Evolutionary conservation across 2,329 filamentous ascomycete genomes (phyloP).

Genomic region (Apiospora pterosperma): DNA sequence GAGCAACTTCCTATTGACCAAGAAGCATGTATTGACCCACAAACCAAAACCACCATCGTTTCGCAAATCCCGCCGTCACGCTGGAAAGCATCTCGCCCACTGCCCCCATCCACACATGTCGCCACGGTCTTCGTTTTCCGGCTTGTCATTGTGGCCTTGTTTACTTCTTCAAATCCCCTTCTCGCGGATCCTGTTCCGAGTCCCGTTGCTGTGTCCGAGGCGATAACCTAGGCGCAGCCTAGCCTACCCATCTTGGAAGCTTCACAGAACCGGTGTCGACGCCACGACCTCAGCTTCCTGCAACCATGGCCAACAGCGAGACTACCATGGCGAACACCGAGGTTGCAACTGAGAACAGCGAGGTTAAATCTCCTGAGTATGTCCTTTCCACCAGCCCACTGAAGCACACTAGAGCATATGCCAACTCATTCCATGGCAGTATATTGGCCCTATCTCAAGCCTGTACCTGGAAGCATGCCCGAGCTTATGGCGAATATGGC

Average conservation of each 20-base stretch:
- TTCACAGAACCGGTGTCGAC: neutral
- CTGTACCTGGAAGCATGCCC: slow-evolving; percentile 54
- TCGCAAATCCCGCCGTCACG: neutral
- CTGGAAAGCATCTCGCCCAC: neutral
- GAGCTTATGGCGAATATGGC: slow-evolving; percentile 66
- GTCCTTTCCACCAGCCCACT: neutral
- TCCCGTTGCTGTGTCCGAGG: neutral
- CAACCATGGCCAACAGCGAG: neutral
- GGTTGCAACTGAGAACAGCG: no score
- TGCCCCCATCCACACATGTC: neutral
- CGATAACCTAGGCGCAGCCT: neutral
- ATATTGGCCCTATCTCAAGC: neutral
- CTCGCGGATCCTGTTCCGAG: neutral
- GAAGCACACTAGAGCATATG: neutral
- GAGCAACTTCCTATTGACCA: neutral
- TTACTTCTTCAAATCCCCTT: neutral
- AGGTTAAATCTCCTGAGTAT: neutral
- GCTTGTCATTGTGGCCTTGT: neutral
- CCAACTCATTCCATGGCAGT: slow-evolving; percentile 32
- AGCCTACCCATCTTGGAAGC: neutral
- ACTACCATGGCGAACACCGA: no score
- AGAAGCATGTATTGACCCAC: neutral
- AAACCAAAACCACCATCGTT: neutral
- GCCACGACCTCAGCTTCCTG: neutral
- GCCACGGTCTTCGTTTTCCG: neutral